Percentiles rank a stretch among this genome's conserved stretches.
Evolutionary conservation across 2,329 filamentous ascomycete species (phyloP).

Genomic region (Pseudogymnoascus sp.): DNA sequence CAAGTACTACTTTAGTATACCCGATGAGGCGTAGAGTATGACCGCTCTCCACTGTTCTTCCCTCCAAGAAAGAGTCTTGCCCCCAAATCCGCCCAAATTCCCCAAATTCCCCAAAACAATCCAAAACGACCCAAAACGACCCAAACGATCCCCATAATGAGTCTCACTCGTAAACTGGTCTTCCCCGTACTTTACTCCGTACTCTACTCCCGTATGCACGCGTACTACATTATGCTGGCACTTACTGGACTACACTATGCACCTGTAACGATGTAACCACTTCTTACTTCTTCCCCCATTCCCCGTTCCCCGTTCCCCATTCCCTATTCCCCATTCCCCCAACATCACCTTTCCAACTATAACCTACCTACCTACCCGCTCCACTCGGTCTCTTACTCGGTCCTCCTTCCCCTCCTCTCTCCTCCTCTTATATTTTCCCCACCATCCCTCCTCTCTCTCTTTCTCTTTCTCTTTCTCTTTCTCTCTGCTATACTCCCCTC

Average conservation of each 20-base stretch:
- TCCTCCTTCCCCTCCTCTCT: background rate
- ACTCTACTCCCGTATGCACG: background rate
- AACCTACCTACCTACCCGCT: background rate
- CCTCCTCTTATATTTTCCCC: background rate
- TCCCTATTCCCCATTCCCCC: background rate
- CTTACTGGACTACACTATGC: background rate
- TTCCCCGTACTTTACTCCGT: background rate
- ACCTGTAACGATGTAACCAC: conserved; percentile 2
- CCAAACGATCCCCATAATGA: too few relatives aligned
- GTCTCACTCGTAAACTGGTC: too few relatives aligned
- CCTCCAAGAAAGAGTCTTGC: background rate
- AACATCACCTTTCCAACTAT: background rate
- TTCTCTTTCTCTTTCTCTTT: background rate
- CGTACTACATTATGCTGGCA: background rate
- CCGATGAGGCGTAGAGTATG: background rate
- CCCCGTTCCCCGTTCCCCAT: background rate
- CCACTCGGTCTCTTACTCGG: background rate
- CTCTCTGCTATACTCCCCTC: background rate
- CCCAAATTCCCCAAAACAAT: background rate
- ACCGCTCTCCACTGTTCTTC: background rate
- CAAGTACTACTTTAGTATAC: background rate
- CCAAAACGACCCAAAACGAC: too few relatives aligned
- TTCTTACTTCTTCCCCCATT: background rate
- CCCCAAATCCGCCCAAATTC: background rate
- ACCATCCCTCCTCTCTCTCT: background rate